Base-by-base conservation (phyloP, 371 early-diverging fungal species). In the Lichtheimia corymbifera region DNA sequence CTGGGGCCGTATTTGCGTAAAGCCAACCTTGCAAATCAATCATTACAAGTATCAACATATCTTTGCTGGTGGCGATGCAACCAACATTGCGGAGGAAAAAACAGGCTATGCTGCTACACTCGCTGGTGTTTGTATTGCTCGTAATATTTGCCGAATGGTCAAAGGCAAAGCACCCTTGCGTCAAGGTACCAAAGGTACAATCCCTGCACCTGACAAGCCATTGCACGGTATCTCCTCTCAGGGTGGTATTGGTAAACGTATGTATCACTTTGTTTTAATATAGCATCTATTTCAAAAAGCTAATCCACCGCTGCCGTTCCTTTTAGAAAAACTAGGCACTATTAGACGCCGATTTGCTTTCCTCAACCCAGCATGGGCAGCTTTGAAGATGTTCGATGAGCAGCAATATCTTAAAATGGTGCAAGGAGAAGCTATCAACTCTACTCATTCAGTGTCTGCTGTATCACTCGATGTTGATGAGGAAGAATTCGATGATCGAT, bases 61-160 rank as follows among this genome's bases (percentile, higher is more conserved):
- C 50, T 89, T 88, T 64, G 82, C 88, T 3, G 85, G 87, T 1
- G 91, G 91, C 2, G 91, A 90, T 59, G 84, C 83, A 20, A 79
- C 83, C 20, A 83, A 87, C 24, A 73, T 82, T 0, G 65, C 74
- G 15, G 87, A 87, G 59, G 85, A 87, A 68, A 84, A 85, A 60
- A 83, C 85, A 13, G 86, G 78, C 18, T 82, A 83, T 40, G 82
- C 87, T 50, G 87, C 85, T 17, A 84, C 83, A 15, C 58, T 83
- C 43, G 78, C 77, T 24, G 82, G 79, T 15, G 76, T 81, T 2
- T 75, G 75, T 43, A 81, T 81, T 45, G 77, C 82, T 4, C 65
- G 82, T 17, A 81, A 81, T 28, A 81, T 81, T 13, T 77, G 77
- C 27, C 70, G 82, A 4, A 4, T 79, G 12, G 77, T 75, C 47